These are phyloP conservation scores for Plenodomus lindquistii DNA, from an alignment of 2,329 filamentous ascomycete species.

Conservation along the genomic window DNA sequence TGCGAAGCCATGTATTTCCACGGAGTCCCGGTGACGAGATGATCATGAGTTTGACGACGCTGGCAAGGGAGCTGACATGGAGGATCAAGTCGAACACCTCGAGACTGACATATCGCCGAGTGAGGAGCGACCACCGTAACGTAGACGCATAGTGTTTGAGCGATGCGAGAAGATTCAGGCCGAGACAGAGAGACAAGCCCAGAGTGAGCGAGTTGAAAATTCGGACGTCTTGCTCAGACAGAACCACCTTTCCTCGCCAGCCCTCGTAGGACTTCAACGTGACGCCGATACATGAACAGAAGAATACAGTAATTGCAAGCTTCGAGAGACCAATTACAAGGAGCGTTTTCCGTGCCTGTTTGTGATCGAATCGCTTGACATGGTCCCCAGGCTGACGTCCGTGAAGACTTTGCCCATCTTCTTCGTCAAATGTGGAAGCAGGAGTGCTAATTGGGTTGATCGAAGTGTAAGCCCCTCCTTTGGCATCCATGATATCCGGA, in stretches of 20 bases:
- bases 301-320: slow-evolving; percentile 33
- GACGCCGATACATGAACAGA: slow-evolving; percentile 34
- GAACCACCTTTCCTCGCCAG: slow-evolving; percentile 22
- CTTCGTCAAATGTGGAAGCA: slow-evolving; percentile 18
- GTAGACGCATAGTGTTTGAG: slow-evolving; percentile 41
- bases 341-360: slow-evolving; percentile 33
- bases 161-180: slow-evolving; percentile 39
- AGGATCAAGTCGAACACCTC: slow-evolving; percentile 43
- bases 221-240: slow-evolving; percentile 32
- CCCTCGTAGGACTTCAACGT: slow-evolving; percentile 37
- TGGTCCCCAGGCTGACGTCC: slow-evolving; percentile 13
- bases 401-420: too few species aligned
- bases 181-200: slow-evolving; percentile 38
- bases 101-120: slow-evolving; percentile 35
- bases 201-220: slow-evolving; percentile 42
- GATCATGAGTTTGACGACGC: slow-evolving; percentile 40
- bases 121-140: slow-evolving; percentile 41
- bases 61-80: slow-evolving; percentile 34
- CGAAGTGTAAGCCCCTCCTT: slow-evolving; percentile 24
- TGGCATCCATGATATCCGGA: slow-evolving; percentile 16
- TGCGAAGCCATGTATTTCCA: slow-evolving; percentile 25
- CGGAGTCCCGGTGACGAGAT: slow-evolving; percentile 36
- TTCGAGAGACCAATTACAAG: slow-evolving; percentile 31
- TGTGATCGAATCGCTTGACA: slow-evolving; percentile 37
- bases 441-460: slow-evolving; percentile 13